These are phyloP conservation scores for Microstegium vimineum DNA, from an alignment of 176 grass and related monocot species.

Conservation along the genomic window DNA sequence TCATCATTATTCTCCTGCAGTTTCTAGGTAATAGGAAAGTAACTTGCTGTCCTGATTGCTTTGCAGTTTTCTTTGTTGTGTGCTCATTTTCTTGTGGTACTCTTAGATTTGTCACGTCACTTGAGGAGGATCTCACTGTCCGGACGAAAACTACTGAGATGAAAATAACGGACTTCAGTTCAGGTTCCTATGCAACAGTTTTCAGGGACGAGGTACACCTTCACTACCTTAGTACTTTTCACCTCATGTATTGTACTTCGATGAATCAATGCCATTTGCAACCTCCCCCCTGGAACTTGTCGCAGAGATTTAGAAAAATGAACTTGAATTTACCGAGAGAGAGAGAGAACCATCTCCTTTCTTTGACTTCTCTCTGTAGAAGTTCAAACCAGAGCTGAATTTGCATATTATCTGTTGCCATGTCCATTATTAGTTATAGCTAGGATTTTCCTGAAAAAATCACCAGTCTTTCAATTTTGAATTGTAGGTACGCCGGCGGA, in stretches of 20 bases:
- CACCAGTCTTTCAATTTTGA: constrained; percentile 21
- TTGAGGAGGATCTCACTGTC: constrained; percentile 93
- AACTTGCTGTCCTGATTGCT: constrained; percentile 8
- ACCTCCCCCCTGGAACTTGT: neutral
- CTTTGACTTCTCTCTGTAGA: neutral
- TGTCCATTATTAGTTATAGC: neutral
- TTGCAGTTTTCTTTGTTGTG: constrained; percentile 10
- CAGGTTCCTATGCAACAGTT: constrained; percentile 89
- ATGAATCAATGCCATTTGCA: neutral
- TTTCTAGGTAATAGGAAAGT: constrained; percentile 63
- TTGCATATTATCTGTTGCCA: constrained; percentile 11
- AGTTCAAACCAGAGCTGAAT: neutral
- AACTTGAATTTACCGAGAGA: too few species aligned
- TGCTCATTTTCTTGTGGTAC: constrained; percentile 9
- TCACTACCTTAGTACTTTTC: neutral
- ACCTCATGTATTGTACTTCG: neutral
- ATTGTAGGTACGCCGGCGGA: constrained; percentile 75
- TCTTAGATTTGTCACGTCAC: constrained; percentile 71
- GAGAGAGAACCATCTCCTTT: neutral
- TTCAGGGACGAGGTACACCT: constrained; percentile 78
- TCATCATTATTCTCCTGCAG: constrained; percentile 78
- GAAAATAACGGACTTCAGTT: constrained; percentile 80
- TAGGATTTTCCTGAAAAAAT: constrained; percentile 10
- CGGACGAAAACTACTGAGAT: constrained; percentile 91
- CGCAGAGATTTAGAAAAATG: neutral